Base-by-base conservation (phyloP, 129 eudicot species). In the Artemisia annua region DNA sequence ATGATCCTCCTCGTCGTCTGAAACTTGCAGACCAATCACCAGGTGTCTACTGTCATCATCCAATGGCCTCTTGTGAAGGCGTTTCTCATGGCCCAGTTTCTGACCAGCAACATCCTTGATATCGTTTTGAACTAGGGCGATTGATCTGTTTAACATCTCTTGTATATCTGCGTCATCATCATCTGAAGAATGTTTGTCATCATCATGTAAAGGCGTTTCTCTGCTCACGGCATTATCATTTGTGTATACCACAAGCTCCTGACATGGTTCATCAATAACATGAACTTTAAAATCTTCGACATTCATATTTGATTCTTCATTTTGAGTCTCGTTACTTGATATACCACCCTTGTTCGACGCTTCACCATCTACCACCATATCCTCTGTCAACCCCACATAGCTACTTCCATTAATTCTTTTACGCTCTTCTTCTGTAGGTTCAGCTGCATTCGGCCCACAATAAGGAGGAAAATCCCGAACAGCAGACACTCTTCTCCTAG, bases 381-480 rank as follows among this genome's bases (percentile, higher is more conserved):
- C 46, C 46, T 39, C 46, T 7, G 15, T 22, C 43, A 43, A 11
- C 35, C 5, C 14, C 51, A 3, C 60, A 74, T 22, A n/a, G 67
- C 64, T 81, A 48, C 69, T 73, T 52, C 77, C 83, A 54, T 56
- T 68, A 44, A 78, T 61, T 50, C 71, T 80, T 52, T 10, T 2
- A 0, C 76, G 78, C 44, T 85, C 86, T 44, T 78, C 88, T 69
- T 77, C 82, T 8, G 71, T 70, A 14, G 78, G 85, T 44, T 48
- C 67, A 28, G 80, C 51, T 35, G 78, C 82, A 79, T 86, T 72
- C 57, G 65, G 48, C 24, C 96, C 96, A 87, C 97, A 90, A 68
- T 66, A 80, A 46, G 92, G 90, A 74, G 98, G 98, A 54, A 93
- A 93, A 57, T 93, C 93, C 32, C 96, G 89, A 74, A 56, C 78